Evolutionary conservation across 306 rosid genomes (phyloP).

Genomic region (Calophaca sinica): DNA sequence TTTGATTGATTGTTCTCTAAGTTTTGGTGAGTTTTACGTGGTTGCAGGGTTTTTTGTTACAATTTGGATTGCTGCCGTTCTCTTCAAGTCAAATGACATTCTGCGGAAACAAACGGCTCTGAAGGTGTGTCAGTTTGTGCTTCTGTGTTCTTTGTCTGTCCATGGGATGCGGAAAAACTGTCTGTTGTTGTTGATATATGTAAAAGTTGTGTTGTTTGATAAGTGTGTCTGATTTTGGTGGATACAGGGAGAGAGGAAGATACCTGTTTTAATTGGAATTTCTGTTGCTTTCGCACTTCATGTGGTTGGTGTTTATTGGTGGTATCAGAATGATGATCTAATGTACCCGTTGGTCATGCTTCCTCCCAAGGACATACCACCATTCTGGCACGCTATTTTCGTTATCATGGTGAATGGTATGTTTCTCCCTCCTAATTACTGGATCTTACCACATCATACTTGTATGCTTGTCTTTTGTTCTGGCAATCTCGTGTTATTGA

Average conservation of each 20-base stretch:
- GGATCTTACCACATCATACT: neutral
- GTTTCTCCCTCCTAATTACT: conserved; percentile 32
- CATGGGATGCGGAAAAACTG: neutral
- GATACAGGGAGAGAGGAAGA: conserved; percentile 96
- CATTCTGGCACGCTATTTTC: conserved; percentile 96
- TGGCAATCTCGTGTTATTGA: conserved; percentile 16
- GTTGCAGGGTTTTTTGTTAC: conserved; percentile 74
- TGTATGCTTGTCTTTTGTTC: conserved; percentile 20
- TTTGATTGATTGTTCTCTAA: neutral
- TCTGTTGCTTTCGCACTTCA: conserved; percentile 81
- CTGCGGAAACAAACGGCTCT: conserved; percentile 86
- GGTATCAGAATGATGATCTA: conserved; percentile 92
- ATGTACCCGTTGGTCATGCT: conserved; percentile 85
- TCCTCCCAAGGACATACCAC: conserved; percentile 92
- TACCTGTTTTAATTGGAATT: conserved; percentile 71
- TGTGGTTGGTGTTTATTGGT: conserved; percentile 91
- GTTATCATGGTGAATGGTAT: conserved; percentile 93
- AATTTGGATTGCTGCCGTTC: conserved; percentile 89
- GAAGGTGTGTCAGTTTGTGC: conserved; percentile 55
- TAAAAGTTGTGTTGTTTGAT: conserved; percentile 27
- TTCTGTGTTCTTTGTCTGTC: neutral
- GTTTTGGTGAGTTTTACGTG: conserved; percentile 3
- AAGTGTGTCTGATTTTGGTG: conserved; percentile 42
- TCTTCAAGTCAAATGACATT: conserved; percentile 95
- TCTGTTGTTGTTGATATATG: neutral